Percentiles rank a stretch among this genome's conserved stretches.
Evolutionary conservation across 2,329 filamentous ascomycete genomes (phyloP).

Genomic region (Epichloe typhina): DNA sequence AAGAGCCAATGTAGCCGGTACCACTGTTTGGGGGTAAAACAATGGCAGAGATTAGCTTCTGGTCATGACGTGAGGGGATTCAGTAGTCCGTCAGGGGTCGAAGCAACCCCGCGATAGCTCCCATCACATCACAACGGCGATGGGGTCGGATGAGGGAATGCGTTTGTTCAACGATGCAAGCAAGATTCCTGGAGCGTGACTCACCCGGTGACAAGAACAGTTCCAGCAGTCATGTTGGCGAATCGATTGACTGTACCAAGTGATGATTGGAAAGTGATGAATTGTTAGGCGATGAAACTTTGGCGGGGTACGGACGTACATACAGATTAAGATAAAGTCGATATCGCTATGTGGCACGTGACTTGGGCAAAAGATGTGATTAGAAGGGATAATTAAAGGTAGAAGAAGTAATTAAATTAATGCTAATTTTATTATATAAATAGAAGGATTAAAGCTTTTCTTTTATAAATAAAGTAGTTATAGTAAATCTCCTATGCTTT

Average conservation of each 20-base stretch:
- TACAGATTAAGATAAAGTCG: constrained; percentile 1
- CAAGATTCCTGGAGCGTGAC: not conserved
- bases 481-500: too few relatives aligned
- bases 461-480: too few relatives aligned
- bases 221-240: constrained; percentile 61
- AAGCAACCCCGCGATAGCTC: not conserved
- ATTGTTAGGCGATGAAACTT: constrained; percentile 7
- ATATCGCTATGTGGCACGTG: too few relatives aligned
- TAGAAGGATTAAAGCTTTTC: too few relatives aligned
- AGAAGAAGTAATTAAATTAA: too few relatives aligned
- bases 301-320: constrained; percentile 4
- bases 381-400: too few relatives aligned
- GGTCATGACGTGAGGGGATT: not conserved
- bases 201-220: constrained; percentile 86
- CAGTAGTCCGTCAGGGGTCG: not conserved
- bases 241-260: not conserved
- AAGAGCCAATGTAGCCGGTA: constrained; percentile 97
- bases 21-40: constrained; percentile 46
- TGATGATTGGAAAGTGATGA: constrained; percentile 1
- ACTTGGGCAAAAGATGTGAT: too few relatives aligned
- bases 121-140: too few relatives aligned
- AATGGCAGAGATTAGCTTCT: constrained; percentile 9
- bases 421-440: too few relatives aligned
- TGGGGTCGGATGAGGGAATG: not conserved
- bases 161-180: not conserved